Percentiles rank a stretch among this genome's conserved stretches.
These are phyloP conservation scores for Claviceps sorghi DNA, from an alignment of 2,329 filamentous ascomycete species.

Conservation along the genomic window DNA sequence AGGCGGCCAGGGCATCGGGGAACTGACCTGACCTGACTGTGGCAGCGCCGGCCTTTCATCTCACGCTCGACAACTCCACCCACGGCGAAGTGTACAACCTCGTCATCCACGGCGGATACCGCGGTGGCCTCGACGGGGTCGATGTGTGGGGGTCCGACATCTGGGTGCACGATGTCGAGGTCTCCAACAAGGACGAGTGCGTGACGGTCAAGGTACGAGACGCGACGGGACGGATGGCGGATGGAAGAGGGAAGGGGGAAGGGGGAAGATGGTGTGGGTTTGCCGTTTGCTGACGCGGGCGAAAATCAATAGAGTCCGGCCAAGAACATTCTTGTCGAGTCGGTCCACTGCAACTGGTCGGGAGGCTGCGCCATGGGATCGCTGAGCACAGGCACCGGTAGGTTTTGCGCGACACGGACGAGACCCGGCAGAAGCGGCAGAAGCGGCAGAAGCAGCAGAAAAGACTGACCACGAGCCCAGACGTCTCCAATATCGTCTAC, in stretches of 20 bases:
- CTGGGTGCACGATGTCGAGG: constrained; percentile 1
- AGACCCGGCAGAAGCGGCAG: too few species aligned
- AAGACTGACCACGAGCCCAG: too few species aligned
- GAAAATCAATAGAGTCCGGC: background rate
- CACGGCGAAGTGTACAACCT: constrained; percentile 1
- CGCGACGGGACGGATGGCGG: background rate
- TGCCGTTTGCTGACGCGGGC: background rate
- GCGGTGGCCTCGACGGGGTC: background rate
- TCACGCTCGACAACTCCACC: background rate
- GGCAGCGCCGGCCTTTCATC: background rate
- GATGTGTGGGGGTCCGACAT: constrained; percentile 1
- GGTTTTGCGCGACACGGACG: too few species aligned
- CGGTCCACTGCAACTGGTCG: background rate
- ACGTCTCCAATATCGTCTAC: background rate
- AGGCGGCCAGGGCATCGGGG: background rate
- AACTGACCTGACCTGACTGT: background rate
- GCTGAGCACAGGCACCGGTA: background rate
- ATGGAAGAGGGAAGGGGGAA: too few species aligned
- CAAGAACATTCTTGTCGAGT: background rate
- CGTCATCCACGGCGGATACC: background rate
- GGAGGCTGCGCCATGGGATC: background rate
- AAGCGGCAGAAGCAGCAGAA: background rate
- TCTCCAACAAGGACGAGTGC: constrained; percentile 1
- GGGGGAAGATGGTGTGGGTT: too few species aligned
- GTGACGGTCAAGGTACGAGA: constrained; percentile 1